These are phyloP conservation scores for Acidiella bohemica DNA, from an alignment of 495 filamentous ascomycete species.

Conservation along the genomic window DNA sequence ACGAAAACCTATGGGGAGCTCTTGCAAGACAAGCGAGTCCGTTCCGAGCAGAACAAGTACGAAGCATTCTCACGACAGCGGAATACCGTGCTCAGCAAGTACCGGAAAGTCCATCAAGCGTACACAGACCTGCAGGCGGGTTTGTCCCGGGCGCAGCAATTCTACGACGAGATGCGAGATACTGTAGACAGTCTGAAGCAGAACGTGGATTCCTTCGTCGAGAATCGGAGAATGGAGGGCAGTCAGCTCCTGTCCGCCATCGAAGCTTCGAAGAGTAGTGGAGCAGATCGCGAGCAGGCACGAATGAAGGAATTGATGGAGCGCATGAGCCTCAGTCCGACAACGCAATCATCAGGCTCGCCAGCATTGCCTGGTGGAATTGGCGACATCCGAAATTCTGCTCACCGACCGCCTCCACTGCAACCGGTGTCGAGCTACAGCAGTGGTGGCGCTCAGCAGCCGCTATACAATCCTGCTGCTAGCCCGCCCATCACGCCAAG, in stretches of 20 bases:
- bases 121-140: conserved; percentile 85
- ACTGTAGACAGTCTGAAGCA: conserved; percentile 89
- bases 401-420: conserved; percentile 31
- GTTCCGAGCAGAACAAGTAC: conserved; percentile 87
- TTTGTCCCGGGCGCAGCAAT: conserved; percentile 69
- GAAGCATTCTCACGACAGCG: conserved; percentile 75
- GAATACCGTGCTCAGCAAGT: conserved; percentile 66
- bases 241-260: conserved; percentile 79
- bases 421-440: conserved; percentile 27
- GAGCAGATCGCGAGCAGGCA: conserved; percentile 76
- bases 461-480: conserved; percentile 26
- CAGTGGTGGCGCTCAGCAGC: conserved; percentile 5
- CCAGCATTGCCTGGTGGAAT: conserved; percentile 7
- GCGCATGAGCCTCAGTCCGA: conserved; percentile 50
- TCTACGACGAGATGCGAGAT: conserved; percentile 91
- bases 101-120: conserved; percentile 82
- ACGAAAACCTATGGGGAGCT: conserved; percentile 77
- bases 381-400: conserved; percentile 14
- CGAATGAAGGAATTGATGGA: conserved; percentile 85
- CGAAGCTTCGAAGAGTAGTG: conserved; percentile 60
- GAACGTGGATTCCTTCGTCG: conserved; percentile 94
- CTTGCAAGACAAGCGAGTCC: conserved; percentile 85
- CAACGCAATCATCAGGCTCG: conserved; percentile 9
- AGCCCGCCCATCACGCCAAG: conserved; percentile 26
- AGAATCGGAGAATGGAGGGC: conserved; percentile 82